A percentile compares a stretch with the other conserved stretches of the same genome.
Conservation (phyloP, 106 monocot genomes). For the Allium cepa region DNA sequence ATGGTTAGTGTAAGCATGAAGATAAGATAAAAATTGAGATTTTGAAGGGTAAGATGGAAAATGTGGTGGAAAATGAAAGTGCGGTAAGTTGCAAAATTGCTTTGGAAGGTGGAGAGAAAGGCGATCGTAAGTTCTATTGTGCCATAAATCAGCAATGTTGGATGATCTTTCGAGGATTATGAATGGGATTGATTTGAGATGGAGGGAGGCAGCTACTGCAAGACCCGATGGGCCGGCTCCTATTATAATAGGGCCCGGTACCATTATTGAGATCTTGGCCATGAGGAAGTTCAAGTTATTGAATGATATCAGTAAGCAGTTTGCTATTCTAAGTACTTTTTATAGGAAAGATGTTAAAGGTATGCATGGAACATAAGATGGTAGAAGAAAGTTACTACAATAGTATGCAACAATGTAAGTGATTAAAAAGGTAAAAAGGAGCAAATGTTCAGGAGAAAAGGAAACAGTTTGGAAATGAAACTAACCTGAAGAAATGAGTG, state of each 20-base stretch:
- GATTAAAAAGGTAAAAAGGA: background rate
- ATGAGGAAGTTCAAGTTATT: background rate
- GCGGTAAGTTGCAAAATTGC: conserved; percentile 78
- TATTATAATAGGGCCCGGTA: conserved; percentile 63
- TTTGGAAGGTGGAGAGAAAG: conserved; percentile 88
- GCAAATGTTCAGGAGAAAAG: background rate
- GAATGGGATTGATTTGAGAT: conserved; percentile 47
- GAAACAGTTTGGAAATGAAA: background rate
- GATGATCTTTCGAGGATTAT: conserved; percentile 53
- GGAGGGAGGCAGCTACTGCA: conserved; percentile 71
- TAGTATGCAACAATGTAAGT: background rate
- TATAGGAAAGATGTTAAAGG: background rate
- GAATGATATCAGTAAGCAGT: background rate
- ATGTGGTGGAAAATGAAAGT: conserved; percentile 51
- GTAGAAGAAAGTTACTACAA: background rate
- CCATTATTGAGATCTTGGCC: background rate
- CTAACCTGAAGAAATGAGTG: background rate
- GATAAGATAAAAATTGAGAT: conserved; percentile 68
- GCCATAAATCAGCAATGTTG: conserved; percentile 78
- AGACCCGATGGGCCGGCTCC: conserved; percentile 91
- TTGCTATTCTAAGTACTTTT: background rate
- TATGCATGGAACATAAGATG: background rate
- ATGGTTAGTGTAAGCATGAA: conserved; percentile 47
- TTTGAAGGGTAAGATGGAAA: conserved; percentile 87
- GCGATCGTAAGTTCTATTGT: conserved; percentile 68